Evolutionary conservation across 148 eudicot species (phyloP).

Genomic region (Gaultheria prostrata): DNA sequence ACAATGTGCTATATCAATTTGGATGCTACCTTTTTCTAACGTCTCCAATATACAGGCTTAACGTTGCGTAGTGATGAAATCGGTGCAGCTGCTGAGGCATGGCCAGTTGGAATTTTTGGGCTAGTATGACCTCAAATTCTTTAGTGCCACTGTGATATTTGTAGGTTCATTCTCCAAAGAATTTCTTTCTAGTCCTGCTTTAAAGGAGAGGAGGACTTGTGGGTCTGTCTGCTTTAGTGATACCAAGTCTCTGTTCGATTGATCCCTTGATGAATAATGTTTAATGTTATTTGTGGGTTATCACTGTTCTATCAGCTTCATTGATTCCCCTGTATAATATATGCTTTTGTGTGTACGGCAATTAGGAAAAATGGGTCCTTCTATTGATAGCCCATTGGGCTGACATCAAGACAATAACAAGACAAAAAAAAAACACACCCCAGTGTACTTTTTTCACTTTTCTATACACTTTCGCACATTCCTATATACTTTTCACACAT

Average conservation of each 20-base stretch:
- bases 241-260: neutral
- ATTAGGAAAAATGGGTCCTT: neutral
- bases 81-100: slow-evolving; percentile 81
- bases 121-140: slow-evolving; percentile 50
- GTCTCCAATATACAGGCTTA: slow-evolving; percentile 53
- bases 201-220: neutral
- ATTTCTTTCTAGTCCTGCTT: neutral
- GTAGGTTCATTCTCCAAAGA: slow-evolving; percentile 15
- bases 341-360: neutral
- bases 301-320: neutral
- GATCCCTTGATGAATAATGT: neutral
- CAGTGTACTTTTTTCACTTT: too few relatives aligned
- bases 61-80: slow-evolving; percentile 85
- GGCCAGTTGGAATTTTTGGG: slow-evolving; percentile 90
- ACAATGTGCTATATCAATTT: neutral
- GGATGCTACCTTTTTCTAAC: slow-evolving; percentile 11
- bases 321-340: neutral
- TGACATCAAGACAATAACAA: too few relatives aligned
- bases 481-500: too few relatives aligned
- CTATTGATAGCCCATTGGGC: too few relatives aligned
- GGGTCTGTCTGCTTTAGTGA: slow-evolving; percentile 5
- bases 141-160: slow-evolving; percentile 14
- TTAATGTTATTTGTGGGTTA: neutral
- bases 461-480: too few relatives aligned
- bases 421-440: too few relatives aligned